Base-by-base conservation (phyloP, 176 grass and related monocot species). In the Saccharum officinarum region DNA sequence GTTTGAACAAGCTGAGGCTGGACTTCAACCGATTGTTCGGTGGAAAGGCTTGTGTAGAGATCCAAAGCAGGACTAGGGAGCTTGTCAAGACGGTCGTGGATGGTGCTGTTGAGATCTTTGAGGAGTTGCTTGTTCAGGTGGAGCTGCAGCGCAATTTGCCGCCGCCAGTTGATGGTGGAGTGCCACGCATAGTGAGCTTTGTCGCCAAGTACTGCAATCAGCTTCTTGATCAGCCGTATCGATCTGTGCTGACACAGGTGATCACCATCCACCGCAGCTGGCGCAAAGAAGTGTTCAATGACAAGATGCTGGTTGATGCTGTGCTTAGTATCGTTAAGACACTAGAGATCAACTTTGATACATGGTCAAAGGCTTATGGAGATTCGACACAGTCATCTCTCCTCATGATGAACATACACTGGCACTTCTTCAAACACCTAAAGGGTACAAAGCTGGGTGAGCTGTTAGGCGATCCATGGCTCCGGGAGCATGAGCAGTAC, bases 401-500 rank as follows among this genome's bases (percentile, higher is more conserved):
- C 66, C 90, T 97, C 82, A 86, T 94, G 89, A 92, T 94, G 84
- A 97, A 92, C 83, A 76, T 85, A 0, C 91, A 97, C 74, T 97
- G 89, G 81, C 94, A 97, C 84, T 92, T 97, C 79, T 97, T 94
- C 82, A 97, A 92, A 60, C 84, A 97, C 78, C 67, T 97, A 1
- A 97, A 97, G 50, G 87, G 89, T 7, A 97, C 94, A 11, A 91
- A 76, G 75, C 67, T 97, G 3, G 94, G 91, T n/a, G 94, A 92
- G 77, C 47, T 93, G 62, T 38, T 97, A 47, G 89, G 94, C 1
- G 94, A 97, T 34, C 77, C 55, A 0, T 94, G 91, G 89, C 84
- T 97, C 20, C 73, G 87, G 65, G 91, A 93, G 17, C 96, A 98
- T 26, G 96, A 98, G n/a, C 93, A 98, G 46, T 92, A 95, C 40